These are phyloP conservation scores for Pulveroboletus sp. DNA, from an alignment of 768 basidiomycete species.

Conservation along the genomic window DNA sequence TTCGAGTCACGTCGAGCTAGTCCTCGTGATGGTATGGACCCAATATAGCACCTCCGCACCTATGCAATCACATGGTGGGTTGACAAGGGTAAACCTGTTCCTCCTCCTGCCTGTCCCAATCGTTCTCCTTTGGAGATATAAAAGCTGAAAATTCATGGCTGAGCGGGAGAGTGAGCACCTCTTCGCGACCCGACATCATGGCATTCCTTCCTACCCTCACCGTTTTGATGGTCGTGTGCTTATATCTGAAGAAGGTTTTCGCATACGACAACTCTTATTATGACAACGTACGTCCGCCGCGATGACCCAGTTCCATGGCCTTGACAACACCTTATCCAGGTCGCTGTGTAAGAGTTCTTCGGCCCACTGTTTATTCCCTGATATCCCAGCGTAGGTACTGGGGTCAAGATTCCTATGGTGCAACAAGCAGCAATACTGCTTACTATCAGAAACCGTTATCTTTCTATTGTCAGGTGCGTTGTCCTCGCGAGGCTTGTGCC, in stretches of 20 bases:
- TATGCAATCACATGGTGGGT: slow-evolving; percentile 11
- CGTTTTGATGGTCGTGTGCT: slow-evolving; percentile 1
- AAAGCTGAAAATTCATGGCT: slow-evolving; percentile 7
- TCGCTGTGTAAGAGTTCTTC: slow-evolving; percentile 45
- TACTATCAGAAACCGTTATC: slow-evolving; percentile 59
- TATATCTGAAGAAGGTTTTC: slow-evolving; percentile 15
- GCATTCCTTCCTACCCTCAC: not conserved
- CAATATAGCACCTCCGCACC: slow-evolving; percentile 9
- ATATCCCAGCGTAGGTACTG: slow-evolving; percentile 46
- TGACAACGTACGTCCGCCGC: slow-evolving; percentile 51
- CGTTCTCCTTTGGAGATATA: slow-evolving; percentile 12
- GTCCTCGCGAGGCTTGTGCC: not conserved
- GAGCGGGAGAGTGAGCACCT: not conserved
- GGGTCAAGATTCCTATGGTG: slow-evolving; percentile 76
- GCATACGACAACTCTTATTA: slow-evolving; percentile 55
- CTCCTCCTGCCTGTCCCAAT: not conserved
- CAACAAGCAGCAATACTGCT: slow-evolving; percentile 44
- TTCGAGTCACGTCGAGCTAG: slow-evolving; percentile 1
- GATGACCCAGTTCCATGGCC: not conserved
- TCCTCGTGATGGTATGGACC: slow-evolving; percentile 5
- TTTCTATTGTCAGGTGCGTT: slow-evolving; percentile 56
- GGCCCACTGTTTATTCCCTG: not conserved
- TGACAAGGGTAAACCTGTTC: not conserved
- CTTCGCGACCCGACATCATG: slow-evolving; percentile 10
- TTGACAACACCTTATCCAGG: slow-evolving; percentile 31